Conservation (phyloP, 164 flowering plant genomes). For the Cinnamomum chago region DNA sequence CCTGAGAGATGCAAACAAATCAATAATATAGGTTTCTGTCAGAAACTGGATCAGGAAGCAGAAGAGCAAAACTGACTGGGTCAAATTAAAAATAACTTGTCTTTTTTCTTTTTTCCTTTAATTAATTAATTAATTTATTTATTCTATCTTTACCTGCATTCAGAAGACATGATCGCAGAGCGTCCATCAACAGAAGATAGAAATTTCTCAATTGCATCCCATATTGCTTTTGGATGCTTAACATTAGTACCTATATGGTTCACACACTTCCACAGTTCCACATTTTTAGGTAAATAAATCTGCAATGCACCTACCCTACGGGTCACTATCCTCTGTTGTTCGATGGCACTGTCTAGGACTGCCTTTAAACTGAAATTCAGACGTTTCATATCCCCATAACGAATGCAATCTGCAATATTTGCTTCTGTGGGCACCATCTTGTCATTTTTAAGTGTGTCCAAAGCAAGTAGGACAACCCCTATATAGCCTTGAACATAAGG, state of each 20-base stretch:
- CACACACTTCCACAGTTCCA: constrained; percentile 70
- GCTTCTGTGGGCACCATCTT: constrained; percentile 73
- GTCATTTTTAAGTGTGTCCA: constrained; percentile 67
- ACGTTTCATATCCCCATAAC: constrained; percentile 51
- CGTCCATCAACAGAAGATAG: constrained; percentile 54
- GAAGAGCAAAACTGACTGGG: not conserved
- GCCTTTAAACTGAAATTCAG: constrained; percentile 54
- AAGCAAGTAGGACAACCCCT: constrained; percentile 62
- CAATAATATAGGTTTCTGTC: not conserved
- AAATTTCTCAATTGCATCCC: constrained; percentile 62
- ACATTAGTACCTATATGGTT: constrained; percentile 50
- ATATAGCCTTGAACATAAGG: constrained; percentile 50
- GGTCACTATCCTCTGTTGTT: constrained; percentile 57
- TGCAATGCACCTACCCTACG: constrained; percentile 37
- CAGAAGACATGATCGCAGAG: constrained; percentile 51
- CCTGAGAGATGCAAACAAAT: constrained; percentile 29
- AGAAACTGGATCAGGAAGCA: not conserved
- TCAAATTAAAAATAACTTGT: not conserved
- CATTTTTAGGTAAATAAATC: constrained; percentile 56
- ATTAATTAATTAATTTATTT: not conserved
- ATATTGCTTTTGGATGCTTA: constrained; percentile 44
- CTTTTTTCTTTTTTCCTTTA: no score
- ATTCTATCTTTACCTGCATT: constrained; percentile 49
- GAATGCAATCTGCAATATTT: constrained; percentile 73
- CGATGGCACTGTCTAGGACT: constrained; percentile 61